These are phyloP conservation scores for Penicillium daleae DNA, from an alignment of 495 filamentous ascomycete genomes.

Conservation along the genomic window DNA sequence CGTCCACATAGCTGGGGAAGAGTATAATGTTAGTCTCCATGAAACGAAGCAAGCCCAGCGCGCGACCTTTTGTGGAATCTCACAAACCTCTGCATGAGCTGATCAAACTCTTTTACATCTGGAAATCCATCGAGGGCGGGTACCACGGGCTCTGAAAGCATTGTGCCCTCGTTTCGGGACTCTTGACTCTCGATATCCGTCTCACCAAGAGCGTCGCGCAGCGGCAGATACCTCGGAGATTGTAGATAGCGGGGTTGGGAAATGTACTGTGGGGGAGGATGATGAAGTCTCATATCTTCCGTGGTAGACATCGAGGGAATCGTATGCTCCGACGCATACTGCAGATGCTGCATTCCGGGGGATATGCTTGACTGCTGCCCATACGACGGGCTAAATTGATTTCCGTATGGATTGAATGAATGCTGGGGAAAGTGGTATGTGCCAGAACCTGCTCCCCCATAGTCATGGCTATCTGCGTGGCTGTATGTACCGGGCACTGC, in stretches of 20 bases:
- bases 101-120: conserved; percentile 56
- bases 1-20: conserved; percentile 48
- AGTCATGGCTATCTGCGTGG: conserved; percentile 41
- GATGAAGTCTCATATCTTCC: conserved; percentile 38
- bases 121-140: conserved; percentile 56
- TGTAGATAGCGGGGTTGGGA: conserved; percentile 42
- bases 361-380: conserved; percentile 37
- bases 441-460: conserved; percentile 34
- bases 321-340: conserved; percentile 40
- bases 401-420: conserved; percentile 40
- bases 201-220: conserved; percentile 39
- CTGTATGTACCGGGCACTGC: conserved; percentile 38
- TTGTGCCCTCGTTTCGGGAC: conserved; percentile 45
- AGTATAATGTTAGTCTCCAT: neutral
- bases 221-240: conserved; percentile 40
- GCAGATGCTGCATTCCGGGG: conserved; percentile 36
- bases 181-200: conserved; percentile 51
- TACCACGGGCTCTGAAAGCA: conserved; percentile 49
- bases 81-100: conserved; percentile 55
- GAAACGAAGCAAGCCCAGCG: neutral
- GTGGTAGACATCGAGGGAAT: conserved; percentile 38
- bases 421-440: conserved; percentile 43
- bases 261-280: conserved; percentile 40
- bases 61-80: too few relatives aligned
- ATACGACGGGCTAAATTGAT: conserved; percentile 42